Base-by-base conservation (phyloP, 352 stramenopile genomes). In the Pythium dissimile region DNA sequence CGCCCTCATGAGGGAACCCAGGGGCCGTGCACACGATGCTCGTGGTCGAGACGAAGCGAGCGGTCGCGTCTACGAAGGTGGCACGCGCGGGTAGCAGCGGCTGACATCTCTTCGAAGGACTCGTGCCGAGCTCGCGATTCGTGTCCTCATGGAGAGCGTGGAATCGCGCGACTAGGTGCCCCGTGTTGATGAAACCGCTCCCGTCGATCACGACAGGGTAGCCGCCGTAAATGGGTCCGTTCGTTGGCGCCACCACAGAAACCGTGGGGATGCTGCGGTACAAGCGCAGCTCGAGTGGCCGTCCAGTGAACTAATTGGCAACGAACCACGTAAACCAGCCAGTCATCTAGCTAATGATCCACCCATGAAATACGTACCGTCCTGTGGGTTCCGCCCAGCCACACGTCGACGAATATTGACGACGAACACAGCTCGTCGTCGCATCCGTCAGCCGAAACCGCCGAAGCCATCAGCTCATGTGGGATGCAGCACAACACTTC, bases 181-280 rank as follows among this genome's bases (percentile, higher is more conserved):
- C 69, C 5, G 84, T 90, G 38, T 92, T 67, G 39, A 90, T 67
- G 30, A 92, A 91, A 4, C 69, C 72, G 11, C 52, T 59, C 11
- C 84, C 84, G 37, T 87, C 76, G 15, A 94, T 67, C 11, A 80
- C 68, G 18, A 94, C 55, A 0, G 63, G 35, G 45, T 84, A 85
- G 2, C 80, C 80, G 11, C 84, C 84, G 42, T 89, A 94, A 15
- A 94, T 76, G 12, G 84, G 80, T 0, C 84, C 84, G 53, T 91
- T 86, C 65, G 84, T 82, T 0, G 84, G 84, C 0, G 80, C 54
- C 1, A 94, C 55, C 2, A 65, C 43, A 1, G 48, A 46, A 16
- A 90, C 63, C 0, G 26, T 51, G 0, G 84, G 81, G 2, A 77
- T 67, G 11, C 73, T 41, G 16, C 56, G 52, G 43, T 91, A 90